Evolutionary conservation across 2,329 filamentous ascomycete genomes (phyloP).

Genomic region (Fusarium sp.): DNA sequence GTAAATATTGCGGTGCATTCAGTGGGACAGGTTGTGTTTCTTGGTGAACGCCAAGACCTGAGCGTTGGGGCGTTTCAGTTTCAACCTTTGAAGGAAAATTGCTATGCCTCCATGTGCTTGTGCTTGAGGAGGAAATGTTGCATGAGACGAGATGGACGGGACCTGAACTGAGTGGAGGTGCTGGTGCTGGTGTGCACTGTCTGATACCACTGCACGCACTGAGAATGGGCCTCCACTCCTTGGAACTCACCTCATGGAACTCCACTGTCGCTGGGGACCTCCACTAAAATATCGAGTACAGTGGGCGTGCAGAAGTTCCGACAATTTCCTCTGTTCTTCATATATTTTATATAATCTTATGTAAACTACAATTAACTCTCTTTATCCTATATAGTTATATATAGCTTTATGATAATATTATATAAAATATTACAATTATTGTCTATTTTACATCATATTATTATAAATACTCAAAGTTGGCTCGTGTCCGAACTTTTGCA

Average conservation of each 20-base stretch:
- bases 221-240: slow-evolving; percentile 18
- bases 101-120: not conserved
- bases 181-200: slow-evolving; percentile 8
- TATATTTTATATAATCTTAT: no score
- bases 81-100: slow-evolving; percentile 1
- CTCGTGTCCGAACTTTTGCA: no score
- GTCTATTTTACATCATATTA: no score
- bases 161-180: no score
- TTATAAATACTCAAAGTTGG: no score
- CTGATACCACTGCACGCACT: slow-evolving; percentile 21
- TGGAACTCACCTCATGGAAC: not conserved
- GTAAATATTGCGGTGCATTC: not conserved
- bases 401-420: no score
- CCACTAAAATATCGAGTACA: slow-evolving; percentile 24
- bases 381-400: no score
- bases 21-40: not conserved
- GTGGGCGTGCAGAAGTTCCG: no score
- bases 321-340: no score
- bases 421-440: no score
- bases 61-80: not conserved
- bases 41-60: not conserved
- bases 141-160: not conserved
- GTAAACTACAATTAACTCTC: no score
- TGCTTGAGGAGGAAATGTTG: slow-evolving; percentile 16
- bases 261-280: slow-evolving; percentile 10